These are phyloP conservation scores for Phaeoacremonium minimum DNA, from an alignment of 2,329 filamentous ascomycete genomes.

Conservation along the genomic window DNA sequence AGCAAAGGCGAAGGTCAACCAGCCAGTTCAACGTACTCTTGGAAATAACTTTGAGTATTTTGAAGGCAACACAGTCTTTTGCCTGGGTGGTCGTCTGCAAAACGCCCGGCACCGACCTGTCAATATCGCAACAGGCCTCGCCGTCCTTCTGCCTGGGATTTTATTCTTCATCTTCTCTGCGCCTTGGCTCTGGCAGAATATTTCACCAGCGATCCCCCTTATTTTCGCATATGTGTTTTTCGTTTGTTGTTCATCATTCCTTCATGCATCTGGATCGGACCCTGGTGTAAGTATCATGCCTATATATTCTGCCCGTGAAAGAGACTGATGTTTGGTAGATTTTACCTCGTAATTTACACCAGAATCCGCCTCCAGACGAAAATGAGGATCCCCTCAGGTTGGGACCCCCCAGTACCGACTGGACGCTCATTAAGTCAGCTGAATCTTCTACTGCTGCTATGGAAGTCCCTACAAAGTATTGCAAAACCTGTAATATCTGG, in stretches of 20 bases:
- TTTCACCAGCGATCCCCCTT: conserved; percentile 85
- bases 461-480: conserved; percentile 98
- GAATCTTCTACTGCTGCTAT: conserved; percentile 76
- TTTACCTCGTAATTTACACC: conserved; percentile 85
- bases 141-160: conserved; percentile 72
- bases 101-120: conserved; percentile 85
- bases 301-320: conserved; percentile 1
- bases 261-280: conserved; percentile 89
- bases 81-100: conserved; percentile 77
- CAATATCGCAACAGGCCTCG: conserved; percentile 78
- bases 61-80: conserved; percentile 89
- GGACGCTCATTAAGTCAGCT: conserved; percentile 84
- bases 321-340: conserved; percentile 52
- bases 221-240: conserved; percentile 89
- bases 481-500: conserved; percentile 97
- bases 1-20: conserved; percentile 20
- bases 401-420: conserved; percentile 85
- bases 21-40: conserved; percentile 28
- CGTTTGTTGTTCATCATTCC: conserved; percentile 86
- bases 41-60: conserved; percentile 90
- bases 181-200: conserved; percentile 78
- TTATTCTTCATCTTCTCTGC: conserved; percentile 86
- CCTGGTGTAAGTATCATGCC: conserved; percentile 67
- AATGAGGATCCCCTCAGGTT: conserved; percentile 77
- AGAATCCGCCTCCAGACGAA: conserved; percentile 71